phyloP scores from a whole-genome alignment of 2,329 filamentous ascomycete genomes.

The Emmonsiellopsis sp. region DNA sequence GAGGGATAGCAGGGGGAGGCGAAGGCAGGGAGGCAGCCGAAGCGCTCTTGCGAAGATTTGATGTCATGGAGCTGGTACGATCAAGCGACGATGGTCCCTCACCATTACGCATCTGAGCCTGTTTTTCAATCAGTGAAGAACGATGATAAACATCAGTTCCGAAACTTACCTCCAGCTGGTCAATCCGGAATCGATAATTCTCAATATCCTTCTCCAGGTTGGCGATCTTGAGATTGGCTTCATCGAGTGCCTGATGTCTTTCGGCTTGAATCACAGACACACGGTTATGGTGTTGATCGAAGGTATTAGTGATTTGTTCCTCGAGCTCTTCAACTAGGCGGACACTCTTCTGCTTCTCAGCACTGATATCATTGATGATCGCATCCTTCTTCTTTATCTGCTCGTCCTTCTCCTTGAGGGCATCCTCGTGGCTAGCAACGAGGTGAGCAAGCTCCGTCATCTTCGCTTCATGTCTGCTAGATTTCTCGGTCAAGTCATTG shows the following conservation, averaged over 20 bases:
- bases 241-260: constrained; percentile 65
- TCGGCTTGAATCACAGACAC: constrained; percentile 72
- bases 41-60: constrained; percentile 72
- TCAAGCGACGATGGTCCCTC: constrained; percentile 36
- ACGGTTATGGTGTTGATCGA: constrained; percentile 88
- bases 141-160: neutral
- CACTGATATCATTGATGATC: constrained; percentile 41
- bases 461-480: constrained; percentile 41
- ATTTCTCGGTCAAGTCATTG: constrained; percentile 30
- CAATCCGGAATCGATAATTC: constrained; percentile 43
- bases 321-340: constrained; percentile 91
- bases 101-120: constrained; percentile 32
- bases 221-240: constrained; percentile 57
- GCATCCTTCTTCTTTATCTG: constrained; percentile 38
- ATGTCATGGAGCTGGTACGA: constrained; percentile 50
- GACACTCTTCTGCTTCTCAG: constrained; percentile 80
- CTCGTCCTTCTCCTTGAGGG: constrained; percentile 34
- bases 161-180: constrained; percentile 61
- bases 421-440: constrained; percentile 38
- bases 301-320: constrained; percentile 90
- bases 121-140: constrained; percentile 13
- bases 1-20: constrained; percentile 88
- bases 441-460: constrained; percentile 45
- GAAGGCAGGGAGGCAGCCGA: constrained; percentile 81
- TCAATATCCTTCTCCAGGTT: constrained; percentile 62